phyloP scores from a whole-genome alignment of 176 grass and related monocot genomes.

The Triticum dicoccoides region DNA sequence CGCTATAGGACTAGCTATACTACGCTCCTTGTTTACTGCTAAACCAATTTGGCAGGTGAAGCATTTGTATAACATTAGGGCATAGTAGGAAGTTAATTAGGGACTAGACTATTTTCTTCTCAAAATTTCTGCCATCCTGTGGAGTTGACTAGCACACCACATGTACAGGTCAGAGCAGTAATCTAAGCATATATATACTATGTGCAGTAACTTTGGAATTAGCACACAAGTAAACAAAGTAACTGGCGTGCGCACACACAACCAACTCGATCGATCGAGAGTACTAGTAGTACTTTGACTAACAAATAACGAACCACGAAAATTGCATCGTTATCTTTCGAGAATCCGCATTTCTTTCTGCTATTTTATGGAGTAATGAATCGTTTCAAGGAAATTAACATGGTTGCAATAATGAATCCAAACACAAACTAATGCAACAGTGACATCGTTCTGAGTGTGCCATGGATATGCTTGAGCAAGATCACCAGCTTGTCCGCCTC shows the following conservation, averaged over 20 bases:
- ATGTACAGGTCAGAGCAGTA: neutral
- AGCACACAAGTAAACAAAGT: neutral
- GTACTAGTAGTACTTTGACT: neutral
- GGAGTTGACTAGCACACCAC: neutral
- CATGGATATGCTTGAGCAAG: conserved; percentile 26
- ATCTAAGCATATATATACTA: neutral
- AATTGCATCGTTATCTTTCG: neutral
- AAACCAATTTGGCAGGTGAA: neutral
- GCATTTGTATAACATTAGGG: neutral
- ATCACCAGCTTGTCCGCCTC: conserved; percentile 33
- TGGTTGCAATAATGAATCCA: neutral
- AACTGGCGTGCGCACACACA: neutral
- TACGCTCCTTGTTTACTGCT: neutral
- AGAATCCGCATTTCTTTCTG: neutral
- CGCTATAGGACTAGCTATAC: neutral
- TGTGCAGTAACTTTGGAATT: neutral
- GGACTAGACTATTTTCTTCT: neutral
- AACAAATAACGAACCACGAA: neutral
- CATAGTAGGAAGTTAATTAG: neutral
- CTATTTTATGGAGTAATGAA: conserved; percentile 17
- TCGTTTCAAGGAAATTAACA: neutral
- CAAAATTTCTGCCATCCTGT: neutral
- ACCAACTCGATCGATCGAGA: neutral
- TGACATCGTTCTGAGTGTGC: neutral
- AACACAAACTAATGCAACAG: neutral